Base-by-base conservation (phyloP, 2,329 filamentous ascomycete species). In the Talaromyces sp. region DNA sequence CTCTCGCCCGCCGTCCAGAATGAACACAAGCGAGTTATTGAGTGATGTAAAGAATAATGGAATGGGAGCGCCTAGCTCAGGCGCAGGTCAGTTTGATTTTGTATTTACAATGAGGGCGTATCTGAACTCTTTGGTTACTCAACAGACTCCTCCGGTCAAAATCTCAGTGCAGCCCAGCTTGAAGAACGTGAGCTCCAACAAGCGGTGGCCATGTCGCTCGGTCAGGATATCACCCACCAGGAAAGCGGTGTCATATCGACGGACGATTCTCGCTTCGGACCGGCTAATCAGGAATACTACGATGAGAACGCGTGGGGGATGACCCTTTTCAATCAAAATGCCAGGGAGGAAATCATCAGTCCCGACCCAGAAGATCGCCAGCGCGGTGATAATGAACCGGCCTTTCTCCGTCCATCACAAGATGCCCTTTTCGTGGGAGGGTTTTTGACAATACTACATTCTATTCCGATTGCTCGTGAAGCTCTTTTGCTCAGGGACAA, bases 391-490 rank as follows among this genome's bases (percentile, higher is more conserved):
- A 77, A 74, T 35, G 77, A 83, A 63, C 86, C 85, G 14, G 80
- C 80, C 17, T 84, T 87, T 61, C 72, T 88, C 56, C 85, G 85
- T 60, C 83, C 83, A 17, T 74, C 81, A 2, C 76, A 80, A 13
- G 77, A 79, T 50, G 77, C 75, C 49, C 77, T 83, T 60, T 84
- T 84, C 66, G 73, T 86, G n/a, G 80, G 82, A 29, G 81, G 81
- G 4, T 73, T 87, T 21, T 67, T 88, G 50, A 86, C 84, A 5
- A 86, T 88, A 61, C 77, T 86, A n/a, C 83, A 86, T 67, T 78
- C 81, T 21, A 86, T 88, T 59, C 84, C 85, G 3, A 72, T 82
- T 31, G 82, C 81, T 21, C 78, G 84, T 59, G 84, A 86, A 67
- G 81, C 82, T 9, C 75, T 88, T 10, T 70, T 87, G 13, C 69